These are phyloP conservation scores for Neonectria coccinea DNA, from an alignment of 2,329 filamentous ascomycete species.

Conservation along the genomic window DNA sequence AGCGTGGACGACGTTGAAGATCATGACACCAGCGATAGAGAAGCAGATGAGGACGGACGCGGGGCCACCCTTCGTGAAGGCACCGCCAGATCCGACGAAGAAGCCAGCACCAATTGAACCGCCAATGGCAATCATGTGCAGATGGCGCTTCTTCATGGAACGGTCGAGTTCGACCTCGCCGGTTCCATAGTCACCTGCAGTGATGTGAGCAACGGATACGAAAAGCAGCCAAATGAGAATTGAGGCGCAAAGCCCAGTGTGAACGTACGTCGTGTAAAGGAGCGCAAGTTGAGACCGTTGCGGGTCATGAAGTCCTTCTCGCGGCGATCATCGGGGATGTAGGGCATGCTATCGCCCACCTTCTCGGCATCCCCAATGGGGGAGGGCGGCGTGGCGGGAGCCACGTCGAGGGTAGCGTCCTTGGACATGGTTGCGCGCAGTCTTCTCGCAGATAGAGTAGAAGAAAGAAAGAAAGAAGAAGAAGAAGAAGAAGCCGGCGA, in stretches of 20 bases:
- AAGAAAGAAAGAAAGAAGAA: neutral
- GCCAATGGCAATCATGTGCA: constrained; percentile 73
- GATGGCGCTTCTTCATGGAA: constrained; percentile 66
- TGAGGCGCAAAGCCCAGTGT: neutral
- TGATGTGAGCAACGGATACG: constrained; percentile 22
- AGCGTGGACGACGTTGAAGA: constrained; percentile 71
- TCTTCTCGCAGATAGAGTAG: neutral
- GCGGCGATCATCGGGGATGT: constrained; percentile 38
- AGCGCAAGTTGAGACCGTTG: constrained; percentile 44
- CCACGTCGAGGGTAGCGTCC: constrained; percentile 34
- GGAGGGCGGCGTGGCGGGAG: constrained; percentile 32
- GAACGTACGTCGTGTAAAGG: constrained; percentile 41
- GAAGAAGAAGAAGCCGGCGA: neutral
- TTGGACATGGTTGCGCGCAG: constrained; percentile 34
- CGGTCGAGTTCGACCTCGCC: constrained; percentile 54
- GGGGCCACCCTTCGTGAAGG: constrained; percentile 64
- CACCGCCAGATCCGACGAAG: constrained; percentile 70
- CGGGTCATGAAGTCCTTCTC: constrained; percentile 46
- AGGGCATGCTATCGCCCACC: constrained; percentile 4
- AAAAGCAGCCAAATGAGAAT: neutral
- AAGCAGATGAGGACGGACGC: constrained; percentile 63
- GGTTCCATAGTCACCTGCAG: constrained; percentile 43
- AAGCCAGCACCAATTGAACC: constrained; percentile 73
- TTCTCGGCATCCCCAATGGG: constrained; percentile 33
- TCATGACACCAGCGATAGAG: constrained; percentile 68